A percentile compares a stretch with the other conserved stretches of the same genome.
Evolutionary conservation across 1,284 basidiomycete species (phyloP).

Genomic region (Microstroma glucosiphilum): DNA sequence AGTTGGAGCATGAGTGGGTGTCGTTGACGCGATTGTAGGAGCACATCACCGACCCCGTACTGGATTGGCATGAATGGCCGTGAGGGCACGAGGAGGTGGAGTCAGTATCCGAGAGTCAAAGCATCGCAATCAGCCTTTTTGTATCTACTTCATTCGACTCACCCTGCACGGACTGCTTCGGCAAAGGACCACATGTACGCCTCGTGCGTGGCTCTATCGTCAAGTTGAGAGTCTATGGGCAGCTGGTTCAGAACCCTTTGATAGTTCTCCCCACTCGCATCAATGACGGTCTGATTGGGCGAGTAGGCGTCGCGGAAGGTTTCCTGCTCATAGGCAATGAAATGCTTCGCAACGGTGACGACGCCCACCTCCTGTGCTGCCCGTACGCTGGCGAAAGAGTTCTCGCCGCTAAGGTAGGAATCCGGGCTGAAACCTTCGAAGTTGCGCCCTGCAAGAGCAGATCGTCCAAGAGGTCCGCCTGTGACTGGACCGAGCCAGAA

Average conservation of each 20-base stretch:
- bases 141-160: too few species aligned
- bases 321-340: constrained; percentile 47
- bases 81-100: constrained; percentile 12
- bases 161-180: constrained; percentile 54
- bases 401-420: constrained; percentile 42
- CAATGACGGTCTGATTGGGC: background rate
- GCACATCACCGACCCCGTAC: constrained; percentile 52
- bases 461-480: constrained; percentile 55
- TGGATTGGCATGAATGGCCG: too few species aligned
- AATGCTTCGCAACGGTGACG: constrained; percentile 52
- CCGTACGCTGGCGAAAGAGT: constrained; percentile 30
- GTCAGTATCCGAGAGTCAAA: too few species aligned
- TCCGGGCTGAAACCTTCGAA: constrained; percentile 62
- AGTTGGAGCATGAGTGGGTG: constrained; percentile 65
- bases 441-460: constrained; percentile 65
- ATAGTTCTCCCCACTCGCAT: constrained; percentile 4
- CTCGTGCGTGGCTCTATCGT: constrained; percentile 66
- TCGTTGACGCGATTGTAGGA: constrained; percentile 60
- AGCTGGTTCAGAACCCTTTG: constrained; percentile 25
- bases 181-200: constrained; percentile 53
- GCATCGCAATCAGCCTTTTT: too few species aligned
- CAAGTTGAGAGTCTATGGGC: constrained; percentile 61
- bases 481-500: constrained; percentile 58
- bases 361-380: constrained; percentile 43
- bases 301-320: constrained; percentile 36